These are phyloP conservation scores for Aureobasidium pullulans DNA, from an alignment of 2,329 filamentous ascomycete genomes.

Conservation along the genomic window DNA sequence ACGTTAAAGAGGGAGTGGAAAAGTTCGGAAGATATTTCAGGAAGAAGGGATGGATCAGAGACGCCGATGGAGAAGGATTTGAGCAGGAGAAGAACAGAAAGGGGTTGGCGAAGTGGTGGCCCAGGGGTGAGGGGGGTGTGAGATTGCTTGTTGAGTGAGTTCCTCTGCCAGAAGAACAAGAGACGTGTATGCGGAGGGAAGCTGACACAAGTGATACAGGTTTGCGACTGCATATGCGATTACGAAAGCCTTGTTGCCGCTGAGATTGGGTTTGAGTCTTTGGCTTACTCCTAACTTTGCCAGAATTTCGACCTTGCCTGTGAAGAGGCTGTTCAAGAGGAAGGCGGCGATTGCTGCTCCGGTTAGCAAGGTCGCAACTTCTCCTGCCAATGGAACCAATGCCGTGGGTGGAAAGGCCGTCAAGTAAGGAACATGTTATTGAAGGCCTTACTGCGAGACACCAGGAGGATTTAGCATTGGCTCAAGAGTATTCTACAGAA, in stretches of 20 bases:
- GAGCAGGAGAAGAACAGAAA: conserved; percentile 6
- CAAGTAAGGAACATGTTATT: neutral
- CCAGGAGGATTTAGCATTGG: no score
- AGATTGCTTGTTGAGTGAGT: conserved; percentile 48
- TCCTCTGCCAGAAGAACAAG: conserved; percentile 6
- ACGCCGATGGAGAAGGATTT: conserved; percentile 19
- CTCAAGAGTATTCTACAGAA: no score
- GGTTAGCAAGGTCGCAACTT: neutral
- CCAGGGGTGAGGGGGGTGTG: conserved; percentile 31
- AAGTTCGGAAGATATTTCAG: conserved; percentile 71
- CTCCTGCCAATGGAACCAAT: neutral
- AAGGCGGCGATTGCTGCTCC: neutral
- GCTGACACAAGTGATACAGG: conserved; percentile 18
- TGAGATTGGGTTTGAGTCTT: conserved; percentile 68
- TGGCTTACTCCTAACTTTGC: conserved; percentile 87
- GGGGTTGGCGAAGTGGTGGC: conserved; percentile 8
- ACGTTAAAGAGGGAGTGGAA: conserved; percentile 56
- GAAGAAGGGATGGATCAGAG: conserved; percentile 72
- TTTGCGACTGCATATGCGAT: conserved; percentile 86
- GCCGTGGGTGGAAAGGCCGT: neutral
- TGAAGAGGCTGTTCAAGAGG: conserved; percentile 4
- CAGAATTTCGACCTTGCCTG: conserved; percentile 12
- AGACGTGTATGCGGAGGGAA: neutral
- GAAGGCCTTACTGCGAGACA: no score
- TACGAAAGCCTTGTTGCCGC: conserved; percentile 75